Evolutionary conservation across 2,329 filamentous ascomycete species (phyloP), one percentile per base, ranked within the genome.

Genomic region (Penicillium sp.): DNA sequence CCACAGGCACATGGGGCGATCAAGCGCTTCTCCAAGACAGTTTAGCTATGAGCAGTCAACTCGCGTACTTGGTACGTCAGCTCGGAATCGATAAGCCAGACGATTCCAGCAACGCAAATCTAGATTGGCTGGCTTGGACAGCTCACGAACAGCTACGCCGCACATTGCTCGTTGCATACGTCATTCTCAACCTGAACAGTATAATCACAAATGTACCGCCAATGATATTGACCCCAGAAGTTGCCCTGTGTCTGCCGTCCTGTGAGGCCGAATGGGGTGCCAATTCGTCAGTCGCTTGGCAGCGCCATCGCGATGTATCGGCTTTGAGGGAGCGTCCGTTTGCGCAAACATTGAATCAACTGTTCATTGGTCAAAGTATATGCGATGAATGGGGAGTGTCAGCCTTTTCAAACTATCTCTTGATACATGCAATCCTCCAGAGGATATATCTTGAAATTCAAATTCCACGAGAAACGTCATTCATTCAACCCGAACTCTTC

Each of bases 81-180:
- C 76, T 84, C 38, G 78, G 79, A 1, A 73, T 86, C 3, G 82
- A 83, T 54, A 82, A 86, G 34, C 81, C 82, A 0, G 80, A 87
- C 45, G 77, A 78, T 5, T 74, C 80, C 39, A 72, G 21, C 22
- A 29, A 42, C 14, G 4, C 24, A 10, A 11, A 87, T 0, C 77
- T 87, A 34, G 45, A 51, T 11, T 56, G 54, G 49, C 27, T 14
- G 24, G 38, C 29, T 10, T 62, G 55, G 60, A 32, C 50, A n/a
- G 14, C 32, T 21, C 31, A 51, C 31, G 47, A 60, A 36, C 48
- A 60, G 32, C 52, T 50, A 14, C 22, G 58, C 27, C 50, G 58
- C 40, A 60, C 60, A 16, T 39, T 57, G 22, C 47, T 57, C 16
- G 48, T 54, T 2, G 56, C 58, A 2, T 62, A 60, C 34, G 48